These are phyloP conservation scores for Lipomyces spencermartinsiae DNA, from an alignment of 805 yeast genomes.

Conservation along the genomic window DNA sequence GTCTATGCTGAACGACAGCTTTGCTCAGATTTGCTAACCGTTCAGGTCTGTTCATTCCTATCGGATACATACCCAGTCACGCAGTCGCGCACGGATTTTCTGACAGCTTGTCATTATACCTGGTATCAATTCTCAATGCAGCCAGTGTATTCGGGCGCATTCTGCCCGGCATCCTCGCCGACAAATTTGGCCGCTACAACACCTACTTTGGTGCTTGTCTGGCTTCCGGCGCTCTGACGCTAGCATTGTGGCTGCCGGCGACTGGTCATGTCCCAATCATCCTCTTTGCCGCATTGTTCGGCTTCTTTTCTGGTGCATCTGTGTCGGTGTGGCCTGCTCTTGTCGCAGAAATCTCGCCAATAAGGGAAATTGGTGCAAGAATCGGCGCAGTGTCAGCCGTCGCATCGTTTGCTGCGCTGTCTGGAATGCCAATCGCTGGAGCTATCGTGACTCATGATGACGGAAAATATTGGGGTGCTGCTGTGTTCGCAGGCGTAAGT, in stretches of 20 bases:
- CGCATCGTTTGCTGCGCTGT: slow-evolving; percentile 56
- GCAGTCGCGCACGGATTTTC: slow-evolving; percentile 40
- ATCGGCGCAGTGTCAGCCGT: slow-evolving; percentile 68
- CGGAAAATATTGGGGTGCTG: slow-evolving; percentile 37
- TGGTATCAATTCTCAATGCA: slow-evolving; percentile 47
- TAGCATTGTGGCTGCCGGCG: slow-evolving; percentile 49
- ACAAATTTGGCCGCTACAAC: slow-evolving; percentile 56
- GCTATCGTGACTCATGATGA: slow-evolving; percentile 29
- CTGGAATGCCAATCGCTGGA: slow-evolving; percentile 46
- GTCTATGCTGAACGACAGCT: too few relatives aligned
- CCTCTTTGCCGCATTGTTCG: slow-evolving; percentile 43
- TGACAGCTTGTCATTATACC: slow-evolving; percentile 39
- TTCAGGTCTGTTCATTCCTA: slow-evolving; percentile 41
- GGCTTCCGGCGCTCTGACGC: slow-evolving; percentile 42
- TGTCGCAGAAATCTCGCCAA: slow-evolving; percentile 41
- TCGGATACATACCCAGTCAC: slow-evolving; percentile 45
- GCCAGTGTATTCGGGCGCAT: slow-evolving; percentile 58
- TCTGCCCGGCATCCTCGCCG: slow-evolving; percentile 56
- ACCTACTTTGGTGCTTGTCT: slow-evolving; percentile 44
- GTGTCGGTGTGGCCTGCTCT: slow-evolving; percentile 46
- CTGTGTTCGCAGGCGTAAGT: slow-evolving; percentile 33
- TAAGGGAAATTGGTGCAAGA: slow-evolving; percentile 43
- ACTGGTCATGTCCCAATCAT: slow-evolving; percentile 44
- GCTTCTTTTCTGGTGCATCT: slow-evolving; percentile 45
- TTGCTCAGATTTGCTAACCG: slow-evolving; percentile 6